Base-by-base conservation (phyloP, 2,329 filamentous ascomycete genomes). In the Calonectria fujianensis region DNA sequence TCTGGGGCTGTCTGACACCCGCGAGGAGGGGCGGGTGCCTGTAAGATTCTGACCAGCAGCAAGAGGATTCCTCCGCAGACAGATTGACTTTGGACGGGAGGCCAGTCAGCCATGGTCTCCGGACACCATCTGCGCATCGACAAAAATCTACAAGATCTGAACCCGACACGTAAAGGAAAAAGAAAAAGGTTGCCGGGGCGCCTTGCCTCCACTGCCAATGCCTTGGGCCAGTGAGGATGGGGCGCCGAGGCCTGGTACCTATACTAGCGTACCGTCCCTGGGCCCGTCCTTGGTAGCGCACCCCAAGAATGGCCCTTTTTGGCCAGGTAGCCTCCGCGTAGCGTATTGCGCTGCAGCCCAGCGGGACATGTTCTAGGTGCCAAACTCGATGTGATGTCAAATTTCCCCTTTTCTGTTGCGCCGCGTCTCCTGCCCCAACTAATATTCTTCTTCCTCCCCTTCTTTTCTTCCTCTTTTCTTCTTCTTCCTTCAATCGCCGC, bases 381-480 rank as follows among this genome's bases (percentile, higher is more conserved):
- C 74, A 72, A 80, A 78, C 68, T 77, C 70, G 65, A 76, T 74
- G 75, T 73, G 78, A 77, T 81, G 77, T 70, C 77, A 83, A 83
- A 84, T 84, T 85, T 85, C 84, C 83, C 84, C 83, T 85, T 85
- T 85, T 84, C 74, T 50, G 81, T 78, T 77, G 75, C 77, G 77
- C 74, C 75, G 77, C 79, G 77, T 78, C 73, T 77, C 74, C 77
- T 77, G 78, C 74, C 67, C 76, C 74, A 76, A 78, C 77, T 77
- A 70, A 75, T 78, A 70, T 75, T 78, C 76, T 77, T 80, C 75
- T 80, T 76, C 76, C 78, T 80, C 82, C 77, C 79, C 81, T 82
- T 77, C 80, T 80, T 76, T 79, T 75, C 76, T 80, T 51, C 67
- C 72, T 82, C 78, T 82, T 82, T 77, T 82, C 74, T 68, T 75